Evolutionary conservation across 2,329 filamentous ascomycete species (phyloP).

Genomic region (Didymella lethalis): DNA sequence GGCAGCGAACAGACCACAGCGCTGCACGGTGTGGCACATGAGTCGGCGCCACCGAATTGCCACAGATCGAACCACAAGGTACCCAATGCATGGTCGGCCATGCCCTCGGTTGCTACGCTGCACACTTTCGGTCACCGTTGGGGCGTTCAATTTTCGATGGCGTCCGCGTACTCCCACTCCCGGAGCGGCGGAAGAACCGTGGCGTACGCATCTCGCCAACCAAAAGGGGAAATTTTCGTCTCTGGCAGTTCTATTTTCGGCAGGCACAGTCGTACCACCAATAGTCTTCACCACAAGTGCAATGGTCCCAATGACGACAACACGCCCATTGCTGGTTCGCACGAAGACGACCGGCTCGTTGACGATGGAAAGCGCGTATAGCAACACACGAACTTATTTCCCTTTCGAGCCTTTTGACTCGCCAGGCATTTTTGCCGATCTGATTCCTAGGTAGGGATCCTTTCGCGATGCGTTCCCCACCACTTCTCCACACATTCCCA

Average conservation of each 20-base stretch:
- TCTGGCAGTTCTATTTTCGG: constrained; percentile 16
- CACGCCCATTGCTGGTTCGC: constrained; percentile 7
- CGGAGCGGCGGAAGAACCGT: constrained; percentile 11
- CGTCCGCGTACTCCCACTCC: constrained; percentile 20
- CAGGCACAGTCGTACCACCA: constrained; percentile 8
- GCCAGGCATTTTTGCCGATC: constrained; percentile 12
- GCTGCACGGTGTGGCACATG: constrained; percentile 8
- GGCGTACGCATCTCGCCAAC: constrained; percentile 5
- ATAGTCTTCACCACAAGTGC: constrained; percentile 1
- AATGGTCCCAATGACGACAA: constrained; percentile 11
- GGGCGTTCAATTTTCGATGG: constrained; percentile 12
- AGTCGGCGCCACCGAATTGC: constrained; percentile 19
- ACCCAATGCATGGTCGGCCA: constrained; percentile 13
- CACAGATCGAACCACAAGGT: constrained; percentile 8
- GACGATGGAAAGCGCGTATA: neutral
- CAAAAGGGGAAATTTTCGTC: constrained; percentile 8
- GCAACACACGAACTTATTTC: constrained; percentile 10
- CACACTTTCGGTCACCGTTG: constrained; percentile 14
- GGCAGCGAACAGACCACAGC: constrained; percentile 17
- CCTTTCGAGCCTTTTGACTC: constrained; percentile 3
- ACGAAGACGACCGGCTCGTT: neutral
- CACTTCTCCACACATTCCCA: constrained; percentile 15
- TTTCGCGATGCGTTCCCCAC: constrained; percentile 10
- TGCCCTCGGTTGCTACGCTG: constrained; percentile 10
- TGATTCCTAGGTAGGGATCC: constrained; percentile 14